Conservation (phyloP, 345 rosid genomes). For the Gossypium thurberi region DNA sequence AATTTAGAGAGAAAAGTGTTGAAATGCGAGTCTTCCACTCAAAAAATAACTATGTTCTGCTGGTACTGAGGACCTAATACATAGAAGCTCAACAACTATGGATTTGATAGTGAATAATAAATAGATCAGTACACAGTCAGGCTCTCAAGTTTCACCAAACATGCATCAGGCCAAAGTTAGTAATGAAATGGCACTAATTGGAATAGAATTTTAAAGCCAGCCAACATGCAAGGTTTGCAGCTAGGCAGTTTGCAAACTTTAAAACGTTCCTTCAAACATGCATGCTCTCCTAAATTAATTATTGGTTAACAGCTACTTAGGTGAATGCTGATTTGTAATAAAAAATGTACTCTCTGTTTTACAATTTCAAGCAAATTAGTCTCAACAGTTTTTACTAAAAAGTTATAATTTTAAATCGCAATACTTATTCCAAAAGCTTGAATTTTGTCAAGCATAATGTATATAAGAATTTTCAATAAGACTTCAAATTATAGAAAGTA, state of each 20-base stretch:
- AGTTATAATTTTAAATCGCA: not conserved
- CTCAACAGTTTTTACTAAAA: not conserved
- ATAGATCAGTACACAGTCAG: not conserved
- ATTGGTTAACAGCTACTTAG: not conserved
- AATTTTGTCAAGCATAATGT: not conserved
- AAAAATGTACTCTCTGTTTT: not conserved
- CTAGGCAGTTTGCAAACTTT: not conserved
- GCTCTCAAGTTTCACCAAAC: conserved; percentile 3
- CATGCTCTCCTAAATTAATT: not conserved
- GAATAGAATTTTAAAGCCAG: not conserved
- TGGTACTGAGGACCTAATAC: not conserved
- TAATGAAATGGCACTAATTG: not conserved
- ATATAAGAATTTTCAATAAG: not conserved
- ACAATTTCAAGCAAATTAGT: not conserved
- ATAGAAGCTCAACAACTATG: not conserved
- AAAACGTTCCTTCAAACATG: not conserved
- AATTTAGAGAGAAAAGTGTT: conserved; percentile 19
- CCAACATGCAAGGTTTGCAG: not conserved
- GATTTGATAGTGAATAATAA: not conserved
- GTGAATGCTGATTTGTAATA: not conserved
- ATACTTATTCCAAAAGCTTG: not conserved
- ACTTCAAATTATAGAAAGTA: not conserved
- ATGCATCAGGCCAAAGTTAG: not conserved
- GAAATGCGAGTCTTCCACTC: not conserved
- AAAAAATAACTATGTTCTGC: not conserved